Evolutionary conservation across 805 yeast genomes (phyloP).

Genomic region (Myxozyma kluyveri): DNA sequence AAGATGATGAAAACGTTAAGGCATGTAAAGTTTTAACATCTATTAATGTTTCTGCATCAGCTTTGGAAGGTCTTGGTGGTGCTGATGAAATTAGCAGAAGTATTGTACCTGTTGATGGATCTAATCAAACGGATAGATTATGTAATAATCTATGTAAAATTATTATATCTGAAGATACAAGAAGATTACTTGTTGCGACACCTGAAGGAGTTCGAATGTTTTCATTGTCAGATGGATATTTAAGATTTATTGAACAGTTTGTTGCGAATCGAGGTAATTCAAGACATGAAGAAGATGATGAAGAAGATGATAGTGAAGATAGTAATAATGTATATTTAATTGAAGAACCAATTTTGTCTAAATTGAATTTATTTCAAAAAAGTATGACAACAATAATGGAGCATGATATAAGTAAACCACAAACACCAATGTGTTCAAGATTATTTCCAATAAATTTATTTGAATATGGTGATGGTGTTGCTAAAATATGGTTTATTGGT

Average conservation of each 20-base stretch:
- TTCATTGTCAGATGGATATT: conserved; percentile 11
- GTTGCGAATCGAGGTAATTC: background rate
- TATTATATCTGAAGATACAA: conserved; percentile 4
- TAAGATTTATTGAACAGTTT: background rate
- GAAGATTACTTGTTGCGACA: conserved; percentile 9
- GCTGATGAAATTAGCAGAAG: background rate
- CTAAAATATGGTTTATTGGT: background rate
- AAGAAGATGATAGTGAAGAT: background rate
- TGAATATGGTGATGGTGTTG: background rate
- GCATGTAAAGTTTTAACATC: conserved; percentile 12
- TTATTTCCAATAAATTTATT: background rate
- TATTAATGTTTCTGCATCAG: background rate
- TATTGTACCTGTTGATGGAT: too few relatives aligned
- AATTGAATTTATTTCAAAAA: background rate
- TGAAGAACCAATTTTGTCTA: background rate
- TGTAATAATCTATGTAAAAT: background rate
- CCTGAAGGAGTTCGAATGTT: conserved; percentile 5
- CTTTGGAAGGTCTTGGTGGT: background rate
- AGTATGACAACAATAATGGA: background rate
- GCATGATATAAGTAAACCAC: background rate
- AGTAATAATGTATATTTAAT: too few relatives aligned
- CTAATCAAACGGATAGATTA: too few relatives aligned
- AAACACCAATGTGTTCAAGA: background rate
- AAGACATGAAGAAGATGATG: background rate
- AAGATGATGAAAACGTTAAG: conserved; percentile 17